A percentile compares a stretch with the other conserved stretches of the same genome.
Conservation (phyloP, 148 eudicot species). For the Rhododendron griersonianum region DNA sequence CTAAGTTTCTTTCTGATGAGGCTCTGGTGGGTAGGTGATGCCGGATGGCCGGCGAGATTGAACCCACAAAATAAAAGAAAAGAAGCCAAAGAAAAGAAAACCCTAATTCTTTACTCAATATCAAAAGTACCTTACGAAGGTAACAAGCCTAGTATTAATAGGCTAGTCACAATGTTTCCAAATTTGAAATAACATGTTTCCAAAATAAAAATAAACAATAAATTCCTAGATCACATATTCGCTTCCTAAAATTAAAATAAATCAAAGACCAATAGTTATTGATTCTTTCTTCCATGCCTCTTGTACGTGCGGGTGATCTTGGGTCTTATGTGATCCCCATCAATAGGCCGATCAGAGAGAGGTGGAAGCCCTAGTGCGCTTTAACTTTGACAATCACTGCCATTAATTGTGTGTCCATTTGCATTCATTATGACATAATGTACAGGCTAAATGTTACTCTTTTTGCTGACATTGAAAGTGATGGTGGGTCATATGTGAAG, state of each 20-base stretch:
- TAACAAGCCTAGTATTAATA: not conserved
- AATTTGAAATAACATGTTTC: not conserved
- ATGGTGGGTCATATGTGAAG: not conserved
- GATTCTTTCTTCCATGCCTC: not conserved
- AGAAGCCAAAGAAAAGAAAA: not conserved
- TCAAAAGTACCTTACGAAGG: not conserved
- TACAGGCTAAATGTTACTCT: not conserved
- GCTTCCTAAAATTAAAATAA: not conserved
- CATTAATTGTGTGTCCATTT: not conserved
- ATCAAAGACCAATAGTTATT: not conserved
- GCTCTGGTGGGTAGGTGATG: not conserved
- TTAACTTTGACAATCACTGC: not conserved
- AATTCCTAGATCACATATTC: not conserved
- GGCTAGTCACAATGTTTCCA: not conserved
- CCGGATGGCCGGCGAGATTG: not conserved
- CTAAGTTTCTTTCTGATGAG: not conserved
- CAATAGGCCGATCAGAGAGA: not conserved
- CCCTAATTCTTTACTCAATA: not conserved
- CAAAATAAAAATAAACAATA: not conserved
- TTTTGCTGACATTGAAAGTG: not conserved
- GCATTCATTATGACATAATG: not conserved
- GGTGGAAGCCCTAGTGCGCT: not conserved
- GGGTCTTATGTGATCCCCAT: not conserved
- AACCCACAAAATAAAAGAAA: not conserved
- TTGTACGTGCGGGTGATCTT: not conserved